Conservation (phyloP, 129 eudicot species). For the Flaveria robusta region DNA sequence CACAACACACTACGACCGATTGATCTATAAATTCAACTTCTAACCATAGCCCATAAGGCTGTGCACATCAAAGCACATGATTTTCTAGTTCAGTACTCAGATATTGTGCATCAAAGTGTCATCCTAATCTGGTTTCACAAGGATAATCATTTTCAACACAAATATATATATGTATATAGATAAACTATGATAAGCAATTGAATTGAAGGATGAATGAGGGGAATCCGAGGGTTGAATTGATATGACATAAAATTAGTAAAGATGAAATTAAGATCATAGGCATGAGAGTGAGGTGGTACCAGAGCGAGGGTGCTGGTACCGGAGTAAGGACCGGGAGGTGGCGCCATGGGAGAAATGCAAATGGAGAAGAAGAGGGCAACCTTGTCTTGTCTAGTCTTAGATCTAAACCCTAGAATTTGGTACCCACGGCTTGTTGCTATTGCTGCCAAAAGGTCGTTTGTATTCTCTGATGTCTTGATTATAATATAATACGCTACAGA, state of each 20-base stretch:
- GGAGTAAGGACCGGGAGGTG: constrained; percentile 71
- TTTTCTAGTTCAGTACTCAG: background rate
- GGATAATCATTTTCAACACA: background rate
- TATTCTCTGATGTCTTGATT: background rate
- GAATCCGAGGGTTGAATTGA: too few species aligned
- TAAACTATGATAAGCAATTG: too few species aligned
- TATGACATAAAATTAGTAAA: too few species aligned
- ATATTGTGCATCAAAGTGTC: background rate
- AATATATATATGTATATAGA: background rate
- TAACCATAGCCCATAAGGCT: too few species aligned
- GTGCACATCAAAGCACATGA: too few species aligned
- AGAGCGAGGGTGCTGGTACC: constrained; percentile 75
- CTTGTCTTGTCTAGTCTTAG: background rate
- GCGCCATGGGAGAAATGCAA: constrained; percentile 51
- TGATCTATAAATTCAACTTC: too few species aligned
- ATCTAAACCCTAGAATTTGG: constrained; percentile 15
- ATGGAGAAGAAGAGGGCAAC: background rate
- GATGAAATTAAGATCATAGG: too few species aligned
- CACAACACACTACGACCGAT: too few species aligned
- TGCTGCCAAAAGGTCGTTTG: background rate
- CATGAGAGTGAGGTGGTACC: constrained; percentile 40
- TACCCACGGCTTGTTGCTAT: background rate
- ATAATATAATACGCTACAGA: too few species aligned
- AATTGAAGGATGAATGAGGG: too few species aligned
- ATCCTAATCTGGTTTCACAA: too few species aligned